Evolutionary conservation across 176 grass and related monocot genomes (phyloP).

Genomic region (Oryza punctata): DNA sequence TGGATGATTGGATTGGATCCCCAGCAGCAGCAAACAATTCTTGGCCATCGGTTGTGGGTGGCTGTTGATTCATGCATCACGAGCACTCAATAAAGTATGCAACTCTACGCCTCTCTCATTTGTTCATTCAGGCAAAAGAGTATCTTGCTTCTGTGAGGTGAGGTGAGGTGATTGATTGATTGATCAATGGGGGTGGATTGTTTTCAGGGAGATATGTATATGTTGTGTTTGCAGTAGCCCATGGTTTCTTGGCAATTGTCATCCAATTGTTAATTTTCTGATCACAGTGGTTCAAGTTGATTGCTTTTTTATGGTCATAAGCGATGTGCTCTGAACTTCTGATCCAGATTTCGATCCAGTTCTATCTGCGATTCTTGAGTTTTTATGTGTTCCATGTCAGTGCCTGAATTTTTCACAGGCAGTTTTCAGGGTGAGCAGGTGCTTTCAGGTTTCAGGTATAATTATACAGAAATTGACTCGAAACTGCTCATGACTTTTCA

Average conservation of each 20-base stretch:
- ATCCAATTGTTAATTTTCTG: background rate
- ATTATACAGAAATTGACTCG: background rate
- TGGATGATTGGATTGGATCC: conserved; percentile 8
- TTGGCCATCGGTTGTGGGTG: conserved; percentile 16
- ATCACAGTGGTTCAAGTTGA: background rate
- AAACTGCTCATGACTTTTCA: conserved; percentile 24
- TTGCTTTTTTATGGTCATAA: background rate
- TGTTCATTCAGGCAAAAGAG: background rate
- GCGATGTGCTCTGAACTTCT: background rate
- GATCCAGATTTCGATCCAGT: background rate
- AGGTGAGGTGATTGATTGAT: background rate
- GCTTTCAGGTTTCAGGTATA: background rate
- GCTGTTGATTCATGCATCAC: conserved; percentile 25
- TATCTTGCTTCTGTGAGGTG: conserved; percentile 17
- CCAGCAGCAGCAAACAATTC: conserved; percentile 13
- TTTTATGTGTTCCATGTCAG: background rate
- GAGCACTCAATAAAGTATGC: conserved; percentile 30
- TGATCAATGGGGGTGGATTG: background rate
- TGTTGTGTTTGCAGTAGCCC: conserved; percentile 7
- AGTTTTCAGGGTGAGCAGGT: background rate
- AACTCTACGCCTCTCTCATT: conserved; percentile 16
- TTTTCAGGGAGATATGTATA: background rate
- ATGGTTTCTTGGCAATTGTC: background rate
- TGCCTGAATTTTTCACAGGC: conserved; percentile 18
- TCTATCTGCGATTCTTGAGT: background rate